A percentile compares a stretch with the other conserved stretches of the same genome.
These are phyloP conservation scores for Zopfochytrium polystomum DNA, from an alignment of 371 early-diverging fungal species.

Conservation along the genomic window DNA sequence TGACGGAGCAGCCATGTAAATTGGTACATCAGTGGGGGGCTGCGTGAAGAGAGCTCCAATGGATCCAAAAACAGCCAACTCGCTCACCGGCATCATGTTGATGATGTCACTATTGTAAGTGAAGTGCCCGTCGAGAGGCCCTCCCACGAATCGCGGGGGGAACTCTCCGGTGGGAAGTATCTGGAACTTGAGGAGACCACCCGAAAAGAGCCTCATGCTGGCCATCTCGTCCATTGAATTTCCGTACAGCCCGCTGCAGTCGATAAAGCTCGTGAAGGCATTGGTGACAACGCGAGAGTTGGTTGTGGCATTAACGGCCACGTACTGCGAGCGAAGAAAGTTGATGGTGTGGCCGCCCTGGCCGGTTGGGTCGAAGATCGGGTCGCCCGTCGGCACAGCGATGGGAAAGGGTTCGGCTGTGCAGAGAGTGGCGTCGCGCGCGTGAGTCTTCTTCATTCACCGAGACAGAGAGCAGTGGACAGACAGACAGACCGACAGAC, in stretches of 20 bases:
- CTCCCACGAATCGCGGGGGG: conserved; percentile 18
- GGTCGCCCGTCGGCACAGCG: conserved; percentile 25
- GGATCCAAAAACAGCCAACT: background rate
- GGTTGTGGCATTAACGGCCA: background rate
- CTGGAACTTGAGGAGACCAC: conserved; percentile 22
- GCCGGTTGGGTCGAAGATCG: conserved; percentile 23
- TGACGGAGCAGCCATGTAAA: conserved; percentile 1
- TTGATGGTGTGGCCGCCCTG: conserved; percentile 17
- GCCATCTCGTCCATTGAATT: conserved; percentile 4
- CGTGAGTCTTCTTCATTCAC: no score
- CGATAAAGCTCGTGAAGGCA: conserved; percentile 28
- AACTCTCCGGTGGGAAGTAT: conserved; percentile 22
- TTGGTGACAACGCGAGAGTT: conserved; percentile 16
- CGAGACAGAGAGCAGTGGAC: no score
- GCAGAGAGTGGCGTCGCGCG: no score
- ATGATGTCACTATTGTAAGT: conserved; percentile 1
- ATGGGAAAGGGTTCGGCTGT: conserved; percentile 27
- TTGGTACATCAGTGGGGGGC: background rate
- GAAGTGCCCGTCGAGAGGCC: conserved; percentile 15
- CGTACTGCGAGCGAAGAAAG: conserved; percentile 12
- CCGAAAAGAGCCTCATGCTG: conserved; percentile 14
- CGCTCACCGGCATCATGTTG: conserved; percentile 20
- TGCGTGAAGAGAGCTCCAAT: background rate
- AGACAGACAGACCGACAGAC: no score
- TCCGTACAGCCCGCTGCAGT: conserved; percentile 37